phyloP scores from a whole-genome alignment of 2,329 filamentous ascomycete genomes.

The Penicillium sp. region DNA sequence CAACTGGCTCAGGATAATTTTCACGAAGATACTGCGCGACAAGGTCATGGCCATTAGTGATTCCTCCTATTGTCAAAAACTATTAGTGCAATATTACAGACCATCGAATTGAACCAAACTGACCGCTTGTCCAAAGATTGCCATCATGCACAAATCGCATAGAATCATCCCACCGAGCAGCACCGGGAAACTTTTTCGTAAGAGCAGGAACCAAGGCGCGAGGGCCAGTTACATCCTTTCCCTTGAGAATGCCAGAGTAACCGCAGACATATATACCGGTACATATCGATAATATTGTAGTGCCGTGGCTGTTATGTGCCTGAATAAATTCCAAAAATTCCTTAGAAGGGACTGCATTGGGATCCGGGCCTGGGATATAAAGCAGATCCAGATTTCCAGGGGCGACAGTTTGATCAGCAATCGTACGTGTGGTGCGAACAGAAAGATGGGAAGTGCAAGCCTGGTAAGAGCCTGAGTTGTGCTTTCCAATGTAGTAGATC shows the following conservation, averaged over 20 bases:
- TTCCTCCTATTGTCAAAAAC: slow-evolving; percentile 17
- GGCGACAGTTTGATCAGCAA: slow-evolving; percentile 26
- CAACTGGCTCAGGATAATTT: slow-evolving; percentile 22
- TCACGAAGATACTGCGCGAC: slow-evolving; percentile 21
- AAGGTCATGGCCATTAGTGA: slow-evolving; percentile 26
- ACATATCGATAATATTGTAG: slow-evolving; percentile 25
- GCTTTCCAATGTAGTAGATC: slow-evolving; percentile 27
- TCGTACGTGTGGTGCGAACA: slow-evolving; percentile 25
- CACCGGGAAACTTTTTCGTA: slow-evolving; percentile 22
- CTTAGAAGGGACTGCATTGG: slow-evolving; percentile 22
- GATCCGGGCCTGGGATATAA: slow-evolving; percentile 36
- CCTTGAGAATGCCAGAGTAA: slow-evolving; percentile 22
- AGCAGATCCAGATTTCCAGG: slow-evolving; percentile 36
- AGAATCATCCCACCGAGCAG: slow-evolving; percentile 21
- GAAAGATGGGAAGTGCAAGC: slow-evolving; percentile 26
- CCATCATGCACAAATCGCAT: slow-evolving; percentile 21
- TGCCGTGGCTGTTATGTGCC: slow-evolving; percentile 26
- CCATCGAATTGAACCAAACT: background rate
- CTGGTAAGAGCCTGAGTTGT: background rate
- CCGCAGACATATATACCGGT: slow-evolving; percentile 22
- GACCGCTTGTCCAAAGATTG: slow-evolving; percentile 25
- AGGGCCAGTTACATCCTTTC: slow-evolving; percentile 21
- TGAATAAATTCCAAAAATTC: slow-evolving; percentile 29
- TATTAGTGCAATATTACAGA: background rate
- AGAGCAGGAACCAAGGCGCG: slow-evolving; percentile 20